Base-by-base conservation (phyloP, 495 filamentous ascomycete species). In the Aspergillus cristatus region DNA sequence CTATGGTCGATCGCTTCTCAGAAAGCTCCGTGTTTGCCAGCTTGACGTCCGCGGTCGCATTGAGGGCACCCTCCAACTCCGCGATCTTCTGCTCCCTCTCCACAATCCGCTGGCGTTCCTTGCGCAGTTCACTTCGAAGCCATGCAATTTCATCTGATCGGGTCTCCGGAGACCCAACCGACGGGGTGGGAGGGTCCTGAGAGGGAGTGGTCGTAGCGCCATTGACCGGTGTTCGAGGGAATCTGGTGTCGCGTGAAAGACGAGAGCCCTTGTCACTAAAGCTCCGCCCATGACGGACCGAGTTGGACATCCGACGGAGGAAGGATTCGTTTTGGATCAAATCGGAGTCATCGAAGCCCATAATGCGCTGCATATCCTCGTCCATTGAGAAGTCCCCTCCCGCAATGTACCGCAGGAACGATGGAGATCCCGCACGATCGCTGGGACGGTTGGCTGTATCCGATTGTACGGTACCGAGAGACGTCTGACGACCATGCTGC, bases 1-100 rank as follows among this genome's bases (percentile, higher is more conserved):
- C 89, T 51, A 99, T 87, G 1, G 90, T 97, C 43, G 89, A 94
- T 32, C 91, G 76, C 67, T 97, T 97, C 60, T 97, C 88, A 24
- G 82, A 72, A 10, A 99, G 67, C 50, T 88, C 89, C 29, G 79
- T 86, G 51, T 89, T 88, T 18, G 91, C 74, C 40, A 78, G 81
- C 54, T 87, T 86, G 24, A 94, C 77, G 47, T 88, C 85, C 15
- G 82, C 82, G 14, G 82, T 82, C 12, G 76, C 72, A 39, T 75
- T 74, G 41, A 81, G 60, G 28, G 78, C 70, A 14, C 75, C 62
- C 53, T 99, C 89, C 38, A 97, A 75, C 50, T 97, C 88, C 1
- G 80, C 75, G 28, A 94, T 80, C 38, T 75, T 72, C 50, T 86
- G 79, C 40, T 86, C 81, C 11, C 79, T 83, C 34, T 93, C 85